These are phyloP conservation scores for Helotiales sp. DNA, from an alignment of 2,329 filamentous ascomycete species.

Conservation along the genomic window DNA sequence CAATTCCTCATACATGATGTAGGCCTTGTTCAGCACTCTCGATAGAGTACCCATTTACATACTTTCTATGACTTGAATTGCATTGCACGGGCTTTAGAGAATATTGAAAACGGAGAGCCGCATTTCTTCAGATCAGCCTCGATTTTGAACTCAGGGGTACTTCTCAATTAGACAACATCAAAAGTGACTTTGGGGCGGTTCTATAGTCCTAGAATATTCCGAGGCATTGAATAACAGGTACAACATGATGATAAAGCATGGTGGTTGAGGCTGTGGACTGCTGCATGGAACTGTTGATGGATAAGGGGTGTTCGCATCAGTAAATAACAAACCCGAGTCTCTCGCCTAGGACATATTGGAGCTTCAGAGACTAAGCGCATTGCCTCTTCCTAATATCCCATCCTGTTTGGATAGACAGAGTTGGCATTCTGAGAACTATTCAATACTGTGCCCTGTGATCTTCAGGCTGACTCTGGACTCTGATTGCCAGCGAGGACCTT, in stretches of 20 bases:
- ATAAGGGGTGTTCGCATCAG: constrained; percentile 3
- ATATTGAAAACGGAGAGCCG: constrained; percentile 7
- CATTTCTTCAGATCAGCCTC: constrained; percentile 9
- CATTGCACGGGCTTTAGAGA: not conserved
- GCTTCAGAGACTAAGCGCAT: not conserved
- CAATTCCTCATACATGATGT: constrained; percentile 69
- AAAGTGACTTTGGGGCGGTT: not conserved
- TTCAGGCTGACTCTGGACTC: constrained; percentile 7
- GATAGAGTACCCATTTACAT: constrained; percentile 44
- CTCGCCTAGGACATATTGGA: not conserved
- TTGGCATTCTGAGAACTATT: not conserved
- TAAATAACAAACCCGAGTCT: not conserved
- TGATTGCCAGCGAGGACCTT: not conserved
- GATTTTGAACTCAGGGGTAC: constrained; percentile 11
- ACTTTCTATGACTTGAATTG: not conserved
- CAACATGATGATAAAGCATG: not conserved
- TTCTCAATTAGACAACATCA: not conserved
- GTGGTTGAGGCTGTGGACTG: not conserved
- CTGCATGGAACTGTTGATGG: not conserved
- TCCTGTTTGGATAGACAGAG: not conserved
- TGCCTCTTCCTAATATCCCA: not conserved
- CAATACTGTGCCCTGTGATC: not conserved
- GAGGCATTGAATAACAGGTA: too few species aligned
- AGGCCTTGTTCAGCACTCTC: constrained; percentile 52
- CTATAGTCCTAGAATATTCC: not conserved